Percentiles rank a stretch among this genome's conserved stretches.
Evolutionary conservation across 768 basidiomycete genomes (phyloP).

Genomic region (Saitozyma podzolica): DNA sequence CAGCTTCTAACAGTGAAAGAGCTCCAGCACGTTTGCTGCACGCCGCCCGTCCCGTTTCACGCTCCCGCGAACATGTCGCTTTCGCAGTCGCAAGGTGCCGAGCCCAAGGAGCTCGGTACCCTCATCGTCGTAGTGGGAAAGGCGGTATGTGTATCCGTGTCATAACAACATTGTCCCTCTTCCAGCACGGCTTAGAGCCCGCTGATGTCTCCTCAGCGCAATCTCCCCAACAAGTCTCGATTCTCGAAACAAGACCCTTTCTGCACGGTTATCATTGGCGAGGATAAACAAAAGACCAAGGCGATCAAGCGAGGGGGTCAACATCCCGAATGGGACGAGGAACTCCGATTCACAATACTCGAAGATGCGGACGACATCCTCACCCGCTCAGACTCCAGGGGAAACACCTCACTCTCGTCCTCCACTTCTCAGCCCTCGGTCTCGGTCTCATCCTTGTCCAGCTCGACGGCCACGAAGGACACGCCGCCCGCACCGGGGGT

Average conservation of each 20-base stretch:
- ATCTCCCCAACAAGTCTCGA: conserved; percentile 76
- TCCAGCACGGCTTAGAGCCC: conserved; percentile 3
- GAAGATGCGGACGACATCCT: conserved; percentile 56
- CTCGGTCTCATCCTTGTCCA: conserved; percentile 16
- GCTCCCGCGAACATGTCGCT: not conserved
- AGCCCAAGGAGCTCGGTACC: conserved; percentile 70
- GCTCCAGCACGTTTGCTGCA: too few species aligned
- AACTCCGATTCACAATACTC: conserved; percentile 75
- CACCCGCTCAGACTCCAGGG: conserved; percentile 33
- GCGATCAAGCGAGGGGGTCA: conserved; percentile 83
- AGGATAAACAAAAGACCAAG: conserved; percentile 67
- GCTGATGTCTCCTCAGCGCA: conserved; percentile 53
- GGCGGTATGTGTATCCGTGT: conserved; percentile 61
- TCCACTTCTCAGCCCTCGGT: conserved; percentile 14
- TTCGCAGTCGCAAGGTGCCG: conserved; percentile 2
- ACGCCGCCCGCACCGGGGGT: conserved; percentile 19
- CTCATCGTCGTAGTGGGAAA: conserved; percentile 82
- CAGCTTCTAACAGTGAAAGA: too few species aligned
- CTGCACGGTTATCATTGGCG: conserved; percentile 66
- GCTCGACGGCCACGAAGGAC: not conserved
- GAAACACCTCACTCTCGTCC: conserved; percentile 18
- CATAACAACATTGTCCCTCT: conserved; percentile 28
- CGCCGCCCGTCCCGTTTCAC: too few species aligned
- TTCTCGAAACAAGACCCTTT: conserved; percentile 93
- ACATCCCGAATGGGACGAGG: conserved; percentile 89